These are phyloP conservation scores for Chlamydomonas applanata DNA, from an alignment of 139 green algal species.

Conservation along the genomic window DNA sequence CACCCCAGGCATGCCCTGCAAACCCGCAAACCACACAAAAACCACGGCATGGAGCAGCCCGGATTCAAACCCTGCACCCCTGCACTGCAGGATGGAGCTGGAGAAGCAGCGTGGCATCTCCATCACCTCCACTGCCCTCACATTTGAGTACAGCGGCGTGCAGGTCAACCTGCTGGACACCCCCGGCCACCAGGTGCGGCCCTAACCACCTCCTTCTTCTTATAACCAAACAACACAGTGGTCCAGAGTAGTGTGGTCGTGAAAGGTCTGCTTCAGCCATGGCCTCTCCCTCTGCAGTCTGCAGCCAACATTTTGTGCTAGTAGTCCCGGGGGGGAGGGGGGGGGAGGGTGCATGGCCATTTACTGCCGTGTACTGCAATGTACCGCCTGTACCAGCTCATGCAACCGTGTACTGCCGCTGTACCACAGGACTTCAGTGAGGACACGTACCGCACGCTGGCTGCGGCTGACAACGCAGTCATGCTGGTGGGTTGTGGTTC, in stretches of 20 bases:
- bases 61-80: too few relatives aligned
- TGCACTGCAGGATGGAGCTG: constrained; percentile 67
- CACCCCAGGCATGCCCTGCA: too few relatives aligned
- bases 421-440: constrained; percentile 51
- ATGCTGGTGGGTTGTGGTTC: constrained; percentile 53
- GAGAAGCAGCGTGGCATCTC: constrained; percentile 77
- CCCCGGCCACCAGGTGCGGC: constrained; percentile 64
- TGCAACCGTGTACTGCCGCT: neutral
- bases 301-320: neutral
- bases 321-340: neutral
- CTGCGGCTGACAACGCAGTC: constrained; percentile 78
- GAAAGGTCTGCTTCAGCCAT: too few relatives aligned
- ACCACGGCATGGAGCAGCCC: too few relatives aligned
- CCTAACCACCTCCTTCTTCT: too few relatives aligned
- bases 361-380: too few relatives aligned
- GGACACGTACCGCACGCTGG: constrained; percentile 70
- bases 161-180: constrained; percentile 78
- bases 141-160: constrained; percentile 53
- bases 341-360: neutral
- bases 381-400: neutral
- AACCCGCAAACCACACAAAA: too few relatives aligned
- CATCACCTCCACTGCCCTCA: constrained; percentile 76
- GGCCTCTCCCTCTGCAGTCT: too few relatives aligned
- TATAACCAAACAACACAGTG: too few relatives aligned
- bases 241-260: too few relatives aligned